phyloP scores from a whole-genome alignment of 1,284 basidiomycete species.

The Sphaerobolus stellatus region DNA sequence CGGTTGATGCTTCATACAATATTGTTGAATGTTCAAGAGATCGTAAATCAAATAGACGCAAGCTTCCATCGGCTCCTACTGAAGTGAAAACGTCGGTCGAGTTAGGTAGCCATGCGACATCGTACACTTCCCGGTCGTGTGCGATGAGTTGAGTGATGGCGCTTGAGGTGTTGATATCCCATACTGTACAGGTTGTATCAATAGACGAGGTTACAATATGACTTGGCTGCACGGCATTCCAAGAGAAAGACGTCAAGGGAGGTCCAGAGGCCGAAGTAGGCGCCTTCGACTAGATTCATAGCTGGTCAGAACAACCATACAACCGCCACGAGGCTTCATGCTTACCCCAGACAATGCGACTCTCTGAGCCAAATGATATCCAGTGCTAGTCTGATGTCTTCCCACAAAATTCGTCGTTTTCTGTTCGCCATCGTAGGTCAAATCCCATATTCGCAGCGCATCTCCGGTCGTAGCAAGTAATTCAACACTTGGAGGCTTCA shows the following conservation, averaged over 20 bases:
- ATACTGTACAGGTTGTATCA: constrained; percentile 93
- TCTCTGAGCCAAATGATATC: constrained; percentile 63
- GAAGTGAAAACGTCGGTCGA: constrained; percentile 98
- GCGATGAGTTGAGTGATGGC: constrained; percentile 98
- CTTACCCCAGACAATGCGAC: constrained; percentile 81
- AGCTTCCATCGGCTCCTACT: constrained; percentile 94
- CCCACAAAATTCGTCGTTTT: constrained; percentile 67
- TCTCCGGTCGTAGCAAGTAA: constrained; percentile 89
- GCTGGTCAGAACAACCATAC: constrained; percentile 10
- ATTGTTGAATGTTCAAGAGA: constrained; percentile 98
- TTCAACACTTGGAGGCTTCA: constrained; percentile 58
- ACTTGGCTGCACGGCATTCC: constrained; percentile 88
- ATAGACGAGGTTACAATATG: constrained; percentile 94
- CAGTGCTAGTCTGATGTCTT: constrained; percentile 52
- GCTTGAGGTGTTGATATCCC: constrained; percentile 96
- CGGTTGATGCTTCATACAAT: constrained; percentile 85
- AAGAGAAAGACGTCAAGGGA: constrained; percentile 92
- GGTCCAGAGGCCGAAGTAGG: constrained; percentile 80
- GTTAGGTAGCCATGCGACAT: constrained; percentile 97
- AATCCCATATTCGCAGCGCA: constrained; percentile 87
- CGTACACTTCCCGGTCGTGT: constrained; percentile 97
- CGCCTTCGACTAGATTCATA: constrained; percentile 71
- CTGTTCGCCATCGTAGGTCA: constrained; percentile 56
- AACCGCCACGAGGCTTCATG: constrained; percentile 20
- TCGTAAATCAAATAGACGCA: constrained; percentile 95